Conservation (phyloP, 768 basidiomycete species). For the Russula emetica region DNA sequence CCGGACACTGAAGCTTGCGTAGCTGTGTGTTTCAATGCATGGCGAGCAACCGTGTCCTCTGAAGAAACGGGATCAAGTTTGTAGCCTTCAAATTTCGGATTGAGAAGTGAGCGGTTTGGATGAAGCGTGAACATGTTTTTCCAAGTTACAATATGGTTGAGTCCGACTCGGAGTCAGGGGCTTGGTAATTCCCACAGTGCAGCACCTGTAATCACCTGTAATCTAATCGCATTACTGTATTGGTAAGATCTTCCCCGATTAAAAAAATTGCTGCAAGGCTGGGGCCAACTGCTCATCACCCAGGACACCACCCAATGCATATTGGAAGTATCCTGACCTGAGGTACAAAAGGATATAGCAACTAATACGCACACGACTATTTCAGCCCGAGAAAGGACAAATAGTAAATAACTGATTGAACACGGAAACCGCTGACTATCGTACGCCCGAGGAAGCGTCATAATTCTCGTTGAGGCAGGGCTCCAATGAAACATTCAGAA, state of each 20-base stretch:
- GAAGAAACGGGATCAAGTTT: constrained; percentile 60
- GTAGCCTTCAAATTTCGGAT: constrained; percentile 84
- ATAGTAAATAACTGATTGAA: neutral
- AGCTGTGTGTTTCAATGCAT: constrained; percentile 44
- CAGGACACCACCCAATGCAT: neutral
- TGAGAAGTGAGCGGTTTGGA: constrained; percentile 50
- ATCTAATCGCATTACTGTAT: neutral
- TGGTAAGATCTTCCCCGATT: neutral
- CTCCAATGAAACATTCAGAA: neutral
- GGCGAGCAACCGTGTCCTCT: constrained; percentile 50
- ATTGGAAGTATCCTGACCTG: neutral
- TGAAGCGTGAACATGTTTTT: constrained; percentile 21
- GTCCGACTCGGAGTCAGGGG: too few relatives aligned
- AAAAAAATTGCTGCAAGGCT: neutral
- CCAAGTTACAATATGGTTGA: neutral
- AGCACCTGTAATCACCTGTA: neutral
- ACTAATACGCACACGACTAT: neutral
- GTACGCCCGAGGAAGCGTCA: neutral
- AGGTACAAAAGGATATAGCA: neutral
- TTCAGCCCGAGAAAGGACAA: neutral
- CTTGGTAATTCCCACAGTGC: neutral
- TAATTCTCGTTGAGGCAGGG: neutral
- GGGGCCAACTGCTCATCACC: neutral
- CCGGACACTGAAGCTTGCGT: constrained; percentile 57
- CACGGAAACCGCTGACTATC: neutral